Conservation (phyloP, 2,329 filamentous ascomycete species). For the Monosporascus sp. region DNA sequence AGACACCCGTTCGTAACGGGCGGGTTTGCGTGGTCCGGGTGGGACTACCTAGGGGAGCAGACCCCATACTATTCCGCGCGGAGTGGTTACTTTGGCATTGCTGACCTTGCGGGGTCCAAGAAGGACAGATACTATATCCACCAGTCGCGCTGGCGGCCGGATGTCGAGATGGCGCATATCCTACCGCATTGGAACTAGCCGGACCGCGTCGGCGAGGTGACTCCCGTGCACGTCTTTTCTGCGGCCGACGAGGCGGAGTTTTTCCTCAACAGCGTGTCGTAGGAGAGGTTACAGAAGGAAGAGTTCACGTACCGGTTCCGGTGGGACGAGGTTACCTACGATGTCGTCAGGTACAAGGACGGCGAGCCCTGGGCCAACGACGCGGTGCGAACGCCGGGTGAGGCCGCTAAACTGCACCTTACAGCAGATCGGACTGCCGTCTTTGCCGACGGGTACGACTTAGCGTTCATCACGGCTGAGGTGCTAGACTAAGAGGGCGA, state of each 20-base stretch:
- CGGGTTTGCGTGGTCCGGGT: conserved; percentile 48
- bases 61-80: conserved; percentile 41
- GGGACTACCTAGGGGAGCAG: conserved; percentile 45
- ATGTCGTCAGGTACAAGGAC: conserved; percentile 42
- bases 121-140: conserved; percentile 49
- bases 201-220: conserved; percentile 38
- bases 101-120: conserved; percentile 48
- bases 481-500: conserved; percentile 39
- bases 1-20: conserved; percentile 44
- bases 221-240: conserved; percentile 49
- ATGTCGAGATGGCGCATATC: conserved; percentile 41
- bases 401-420: conserved; percentile 30
- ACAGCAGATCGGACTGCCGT: conserved; percentile 36
- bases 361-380: conserved; percentile 41
- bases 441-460: conserved; percentile 35
- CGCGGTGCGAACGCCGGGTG: conserved; percentile 35
- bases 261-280: conserved; percentile 45
- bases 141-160: conserved; percentile 43
- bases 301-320: conserved; percentile 41
- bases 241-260: conserved; percentile 48
- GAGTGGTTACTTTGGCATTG: conserved; percentile 48
- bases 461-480: conserved; percentile 40
- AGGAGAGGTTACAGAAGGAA: conserved; percentile 32
- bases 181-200: conserved; percentile 53
- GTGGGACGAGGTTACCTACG: conserved; percentile 46